Evolutionary conservation across 495 filamentous ascomycete genomes (phyloP).

Genomic region (Amorphotheca resinae): DNA sequence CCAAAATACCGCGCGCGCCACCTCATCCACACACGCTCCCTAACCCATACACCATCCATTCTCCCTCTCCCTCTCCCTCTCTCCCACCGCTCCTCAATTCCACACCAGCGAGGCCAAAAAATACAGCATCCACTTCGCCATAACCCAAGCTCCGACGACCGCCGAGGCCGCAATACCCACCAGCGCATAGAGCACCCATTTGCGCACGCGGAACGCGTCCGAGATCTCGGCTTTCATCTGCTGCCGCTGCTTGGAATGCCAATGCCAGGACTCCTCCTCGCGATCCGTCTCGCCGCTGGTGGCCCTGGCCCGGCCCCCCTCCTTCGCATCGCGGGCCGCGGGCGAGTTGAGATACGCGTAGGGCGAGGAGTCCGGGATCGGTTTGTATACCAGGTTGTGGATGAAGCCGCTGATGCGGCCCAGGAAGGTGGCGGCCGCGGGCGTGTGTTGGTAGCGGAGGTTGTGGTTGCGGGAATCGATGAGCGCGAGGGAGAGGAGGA

Average conservation of each 20-base stretch:
- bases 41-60: too few relatives aligned
- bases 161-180: constrained; percentile 22
- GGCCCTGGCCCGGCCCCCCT: not conserved
- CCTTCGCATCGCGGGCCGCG: not conserved
- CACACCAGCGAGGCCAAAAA: too few relatives aligned
- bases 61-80: too few relatives aligned
- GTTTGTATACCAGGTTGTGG: constrained; percentile 19
- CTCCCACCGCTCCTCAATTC: too few relatives aligned
- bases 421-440: constrained; percentile 2
- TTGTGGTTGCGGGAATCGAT: constrained; percentile 30
- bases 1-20: too few relatives aligned
- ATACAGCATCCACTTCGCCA: constrained; percentile 4
- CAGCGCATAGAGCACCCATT: constrained; percentile 23
- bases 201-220: constrained; percentile 38
- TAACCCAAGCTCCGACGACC: constrained; percentile 1
- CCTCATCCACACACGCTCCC: too few relatives aligned
- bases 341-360: constrained; percentile 15
- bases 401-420: constrained; percentile 5
- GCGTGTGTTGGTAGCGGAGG: constrained; percentile 3
- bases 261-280: constrained; percentile 26
- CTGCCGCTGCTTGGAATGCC: constrained; percentile 38
- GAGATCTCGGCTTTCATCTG: constrained; percentile 37
- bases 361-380: constrained; percentile 17
- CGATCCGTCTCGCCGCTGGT: not conserved
- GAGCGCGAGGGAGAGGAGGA: constrained; percentile 37